Evolutionary conservation across 1,139 yeast genomes (phyloP).

Genomic region (Kazachstania sp.): DNA sequence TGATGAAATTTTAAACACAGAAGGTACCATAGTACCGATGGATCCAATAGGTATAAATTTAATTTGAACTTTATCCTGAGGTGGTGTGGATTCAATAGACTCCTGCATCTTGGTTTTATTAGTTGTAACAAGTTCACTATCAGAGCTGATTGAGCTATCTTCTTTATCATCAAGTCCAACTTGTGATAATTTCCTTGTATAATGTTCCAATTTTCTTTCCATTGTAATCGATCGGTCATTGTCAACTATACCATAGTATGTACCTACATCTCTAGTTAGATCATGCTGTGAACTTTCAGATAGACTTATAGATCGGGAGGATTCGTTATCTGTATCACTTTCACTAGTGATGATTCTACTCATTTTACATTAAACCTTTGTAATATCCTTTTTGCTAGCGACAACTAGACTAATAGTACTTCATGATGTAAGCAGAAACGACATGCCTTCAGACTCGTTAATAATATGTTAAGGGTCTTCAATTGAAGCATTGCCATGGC

Average conservation of each 20-base stretch:
- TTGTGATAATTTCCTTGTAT: conserved; percentile 20
- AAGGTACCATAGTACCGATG: conserved; percentile 21
- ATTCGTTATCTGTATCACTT: conserved; percentile 19
- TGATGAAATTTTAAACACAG: conserved; percentile 23
- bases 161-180: conserved; percentile 18
- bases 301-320: background rate
- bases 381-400: no score
- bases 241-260: conserved; percentile 5
- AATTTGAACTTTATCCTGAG: conserved; percentile 18
- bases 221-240: conserved; percentile 4
- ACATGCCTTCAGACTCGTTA: no score
- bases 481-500: no score
- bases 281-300: background rate
- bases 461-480: no score
- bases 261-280: background rate
- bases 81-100: background rate
- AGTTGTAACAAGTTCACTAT: background rate
- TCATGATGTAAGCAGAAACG: no score
- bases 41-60: conserved; percentile 30
- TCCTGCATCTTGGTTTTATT: background rate
- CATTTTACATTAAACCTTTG: conserved; percentile 8
- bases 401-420: no score
- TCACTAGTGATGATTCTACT: conserved; percentile 24
- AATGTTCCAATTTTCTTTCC: conserved; percentile 21
- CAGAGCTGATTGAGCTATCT: conserved; percentile 3